Evolutionary conservation across 2,329 filamentous ascomycete species (phyloP).

Genomic region (Aspergillus terreus): DNA sequence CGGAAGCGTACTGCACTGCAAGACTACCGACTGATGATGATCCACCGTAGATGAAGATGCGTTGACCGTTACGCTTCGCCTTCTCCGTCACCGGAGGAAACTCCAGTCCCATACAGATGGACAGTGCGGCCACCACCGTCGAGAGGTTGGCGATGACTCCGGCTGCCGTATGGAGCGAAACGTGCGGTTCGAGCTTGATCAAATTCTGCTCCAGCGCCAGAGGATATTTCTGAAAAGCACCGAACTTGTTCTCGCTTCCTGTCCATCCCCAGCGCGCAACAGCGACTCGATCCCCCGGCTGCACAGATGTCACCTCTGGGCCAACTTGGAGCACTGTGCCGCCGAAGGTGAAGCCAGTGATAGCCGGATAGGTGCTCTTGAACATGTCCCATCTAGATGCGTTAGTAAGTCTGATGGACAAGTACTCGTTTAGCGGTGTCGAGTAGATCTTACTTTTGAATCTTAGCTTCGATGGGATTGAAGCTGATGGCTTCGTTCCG

Average conservation of each 20-base stretch:
- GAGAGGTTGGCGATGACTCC: slow-evolving; percentile 16
- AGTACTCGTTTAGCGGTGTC: no score
- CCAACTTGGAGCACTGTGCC: slow-evolving; percentile 15
- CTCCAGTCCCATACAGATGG: slow-evolving; percentile 12
- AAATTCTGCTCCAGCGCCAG: slow-evolving; percentile 6
- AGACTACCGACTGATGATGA: slow-evolving; percentile 4
- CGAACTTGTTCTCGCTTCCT: slow-evolving; percentile 12
- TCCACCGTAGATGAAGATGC: slow-evolving; percentile 10
- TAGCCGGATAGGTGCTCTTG: slow-evolving; percentile 8
- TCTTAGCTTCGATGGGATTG: slow-evolving; percentile 16
- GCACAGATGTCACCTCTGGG: slow-evolving; percentile 6
- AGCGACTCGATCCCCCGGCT: slow-evolving; percentile 14
- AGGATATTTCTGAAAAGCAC: slow-evolving; percentile 18
- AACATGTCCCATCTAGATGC: background rate
- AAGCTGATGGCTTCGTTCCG: slow-evolving; percentile 12
- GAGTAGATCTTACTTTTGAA: slow-evolving; percentile 11
- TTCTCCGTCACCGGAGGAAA: slow-evolving; percentile 7
- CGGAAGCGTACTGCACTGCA: slow-evolving; percentile 8
- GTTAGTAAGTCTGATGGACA: background rate
- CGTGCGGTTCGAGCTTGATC: slow-evolving; percentile 2
- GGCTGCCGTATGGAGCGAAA: slow-evolving; percentile 8
- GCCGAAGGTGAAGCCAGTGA: slow-evolving; percentile 15
- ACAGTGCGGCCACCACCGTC: slow-evolving; percentile 14
- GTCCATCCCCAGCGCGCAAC: slow-evolving; percentile 6
- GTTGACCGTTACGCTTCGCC: slow-evolving; percentile 4